Percentiles rank a stretch among this genome's conserved stretches.
Evolutionary conservation across 345 rosid species (phyloP).

Genomic region (Turritis glabra): DNA sequence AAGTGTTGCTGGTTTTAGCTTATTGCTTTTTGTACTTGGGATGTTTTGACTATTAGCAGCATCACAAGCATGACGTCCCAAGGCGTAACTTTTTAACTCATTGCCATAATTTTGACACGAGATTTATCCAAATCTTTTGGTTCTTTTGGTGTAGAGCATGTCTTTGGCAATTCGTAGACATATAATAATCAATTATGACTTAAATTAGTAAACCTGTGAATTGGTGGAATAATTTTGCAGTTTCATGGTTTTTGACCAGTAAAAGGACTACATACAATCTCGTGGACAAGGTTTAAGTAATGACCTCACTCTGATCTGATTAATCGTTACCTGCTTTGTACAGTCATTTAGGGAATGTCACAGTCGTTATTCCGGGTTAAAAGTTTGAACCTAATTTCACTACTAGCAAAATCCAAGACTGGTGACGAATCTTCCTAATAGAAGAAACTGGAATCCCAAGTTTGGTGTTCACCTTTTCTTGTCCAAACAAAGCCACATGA

Average conservation of each 20-base stretch:
- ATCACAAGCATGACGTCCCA: background rate
- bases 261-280: background rate
- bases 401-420: constrained; percentile 10
- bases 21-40: background rate
- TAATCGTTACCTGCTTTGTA: constrained; percentile 6
- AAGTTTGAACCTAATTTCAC: constrained; percentile 3
- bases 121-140: background rate
- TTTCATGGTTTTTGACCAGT: background rate
- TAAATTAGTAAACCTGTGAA: background rate
- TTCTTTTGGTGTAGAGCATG: background rate
- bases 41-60: background rate
- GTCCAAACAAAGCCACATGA: background rate
- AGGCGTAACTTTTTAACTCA: background rate
- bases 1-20: background rate
- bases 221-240: background rate
- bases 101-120: background rate
- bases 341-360: background rate
- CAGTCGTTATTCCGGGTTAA: background rate
- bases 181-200: background rate
- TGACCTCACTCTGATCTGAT: background rate
- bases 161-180: background rate
- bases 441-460: constrained; percentile 14
- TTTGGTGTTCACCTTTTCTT: constrained; percentile 5
- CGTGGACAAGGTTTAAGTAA: background rate
- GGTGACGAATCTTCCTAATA: constrained; percentile 20